Conservation (phyloP, 1,284 basidiomycete species). For the Violaceomyces palustris region DNA sequence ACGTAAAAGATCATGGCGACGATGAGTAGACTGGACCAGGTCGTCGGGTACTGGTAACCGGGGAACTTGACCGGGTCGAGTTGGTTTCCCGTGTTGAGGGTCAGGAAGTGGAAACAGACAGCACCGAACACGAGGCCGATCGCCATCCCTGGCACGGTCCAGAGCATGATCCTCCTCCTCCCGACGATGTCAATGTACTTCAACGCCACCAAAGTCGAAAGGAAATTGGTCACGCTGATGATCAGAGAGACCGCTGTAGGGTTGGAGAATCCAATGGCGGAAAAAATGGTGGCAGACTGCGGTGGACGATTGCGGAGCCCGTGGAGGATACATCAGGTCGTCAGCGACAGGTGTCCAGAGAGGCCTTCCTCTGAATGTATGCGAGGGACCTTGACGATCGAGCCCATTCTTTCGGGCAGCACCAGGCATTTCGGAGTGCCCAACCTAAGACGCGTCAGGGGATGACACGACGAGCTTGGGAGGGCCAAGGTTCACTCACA, state of each 20-base stretch:
- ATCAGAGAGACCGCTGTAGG: slow-evolving; percentile 48
- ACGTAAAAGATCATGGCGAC: slow-evolving; percentile 74
- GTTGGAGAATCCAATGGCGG: slow-evolving; percentile 51
- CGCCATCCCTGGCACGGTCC: slow-evolving; percentile 71
- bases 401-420: too few relatives aligned
- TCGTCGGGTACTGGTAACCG: slow-evolving; percentile 61
- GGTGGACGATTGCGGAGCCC: too few relatives aligned
- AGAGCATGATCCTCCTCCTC: slow-evolving; percentile 69
- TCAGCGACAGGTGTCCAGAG: too few relatives aligned
- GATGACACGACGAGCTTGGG: too few relatives aligned
- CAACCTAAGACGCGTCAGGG: too few relatives aligned
- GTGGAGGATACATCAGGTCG: too few relatives aligned
- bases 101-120: slow-evolving; percentile 69
- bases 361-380: too few relatives aligned
- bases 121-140: slow-evolving; percentile 66
- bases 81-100: slow-evolving; percentile 62
- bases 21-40: slow-evolving; percentile 66
- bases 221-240: slow-evolving; percentile 57
- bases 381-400: too few relatives aligned
- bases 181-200: slow-evolving; percentile 70
- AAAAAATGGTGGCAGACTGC: slow-evolving; percentile 52
- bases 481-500: too few relatives aligned
- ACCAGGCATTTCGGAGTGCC: too few relatives aligned
- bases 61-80: slow-evolving; percentile 58
- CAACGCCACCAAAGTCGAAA: slow-evolving; percentile 73